Conservation (phyloP, 208 protist species). For the Sergeia podlipaevii region DNA sequence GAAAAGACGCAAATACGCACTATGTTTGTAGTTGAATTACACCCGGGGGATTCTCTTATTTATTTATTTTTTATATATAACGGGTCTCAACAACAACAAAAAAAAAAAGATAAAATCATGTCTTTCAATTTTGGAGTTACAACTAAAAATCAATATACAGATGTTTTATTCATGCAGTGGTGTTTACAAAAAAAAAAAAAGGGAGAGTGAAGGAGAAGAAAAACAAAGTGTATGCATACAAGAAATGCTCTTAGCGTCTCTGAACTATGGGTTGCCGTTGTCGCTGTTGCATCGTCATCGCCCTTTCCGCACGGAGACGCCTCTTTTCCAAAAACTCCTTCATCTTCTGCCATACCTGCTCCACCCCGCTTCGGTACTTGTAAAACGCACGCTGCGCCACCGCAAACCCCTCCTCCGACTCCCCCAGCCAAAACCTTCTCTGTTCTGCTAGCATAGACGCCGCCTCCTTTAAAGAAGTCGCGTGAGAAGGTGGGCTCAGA, state of each 20-base stretch:
- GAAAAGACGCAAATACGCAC: no score
- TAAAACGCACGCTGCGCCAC: constrained; percentile 43
- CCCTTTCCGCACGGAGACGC: constrained; percentile 39
- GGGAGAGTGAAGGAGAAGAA: background rate
- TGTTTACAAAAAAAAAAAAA: constrained; percentile 15
- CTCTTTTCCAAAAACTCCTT: constrained; percentile 25
- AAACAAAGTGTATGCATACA: no score
- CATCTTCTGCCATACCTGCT: constrained; percentile 39
- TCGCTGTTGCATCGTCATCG: constrained; percentile 1
- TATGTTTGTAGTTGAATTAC: no score
- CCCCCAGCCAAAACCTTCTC: constrained; percentile 59
- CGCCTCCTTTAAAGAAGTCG: no score
- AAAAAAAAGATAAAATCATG: no score
- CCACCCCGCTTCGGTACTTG: constrained; percentile 23
- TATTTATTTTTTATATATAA: constrained; percentile 17
- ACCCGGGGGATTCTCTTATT: no score
- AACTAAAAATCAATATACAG: no score
- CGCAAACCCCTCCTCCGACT: constrained; percentile 49
- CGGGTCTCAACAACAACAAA: background rate
- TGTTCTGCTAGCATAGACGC: constrained; percentile 8
- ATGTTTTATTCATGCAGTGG: no score
- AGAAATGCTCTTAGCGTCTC: no score
- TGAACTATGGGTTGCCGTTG: no score
- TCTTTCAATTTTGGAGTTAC: no score
- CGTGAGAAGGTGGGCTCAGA: no score